Base-by-base conservation (phyloP, 257 asterid genomes). In the Mentha longifolia region DNA sequence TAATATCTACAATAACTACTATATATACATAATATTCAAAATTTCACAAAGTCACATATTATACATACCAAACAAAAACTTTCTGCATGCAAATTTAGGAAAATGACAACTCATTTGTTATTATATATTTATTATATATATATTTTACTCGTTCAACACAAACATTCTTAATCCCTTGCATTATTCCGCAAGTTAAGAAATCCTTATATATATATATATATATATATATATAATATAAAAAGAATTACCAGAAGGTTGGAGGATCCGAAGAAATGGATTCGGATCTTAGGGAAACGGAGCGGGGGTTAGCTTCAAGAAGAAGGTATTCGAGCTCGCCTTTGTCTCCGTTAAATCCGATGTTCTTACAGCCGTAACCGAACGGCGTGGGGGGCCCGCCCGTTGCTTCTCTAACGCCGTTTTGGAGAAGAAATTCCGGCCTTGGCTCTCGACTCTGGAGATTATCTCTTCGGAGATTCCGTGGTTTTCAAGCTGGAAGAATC, bases 281-380 rank as follows among this genome's bases (percentile, higher is more conserved):
- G 77, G 90, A 78, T 17, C 85, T 74, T 14, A 71, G 42, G 33
- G 68, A 37, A 59, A 88, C 42, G 2, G 85, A 78, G n/a, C 9
- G 58, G 50, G 88, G 77, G 65, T 88, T 69, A 8, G 91, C 81
- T 74, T 85, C 89, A 9, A 90, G 65, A 14, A 90, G 84, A 65
- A 90, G 58, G 56, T 88, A 90, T 58, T 90, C 95, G 9, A 90
- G 92, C 59, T 88, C 92, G 9, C 91, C 97, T 71, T 76, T 82
- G 59, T 92, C 97, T 0, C 97, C 97, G 70, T 92, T 81, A 71
- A 63, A 68, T 0, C 97, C 97, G 66, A 92, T 92, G 50, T 84
- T 86, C 81, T 86, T 92, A 69, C 84, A 83, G 1, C 96, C 97
- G 51, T 92, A 92, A 0, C 97, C 97, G 35, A 87, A 89, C 0